Conservation (phyloP, 1,284 basidiomycete species). For the Leccinum angustisporum region DNA sequence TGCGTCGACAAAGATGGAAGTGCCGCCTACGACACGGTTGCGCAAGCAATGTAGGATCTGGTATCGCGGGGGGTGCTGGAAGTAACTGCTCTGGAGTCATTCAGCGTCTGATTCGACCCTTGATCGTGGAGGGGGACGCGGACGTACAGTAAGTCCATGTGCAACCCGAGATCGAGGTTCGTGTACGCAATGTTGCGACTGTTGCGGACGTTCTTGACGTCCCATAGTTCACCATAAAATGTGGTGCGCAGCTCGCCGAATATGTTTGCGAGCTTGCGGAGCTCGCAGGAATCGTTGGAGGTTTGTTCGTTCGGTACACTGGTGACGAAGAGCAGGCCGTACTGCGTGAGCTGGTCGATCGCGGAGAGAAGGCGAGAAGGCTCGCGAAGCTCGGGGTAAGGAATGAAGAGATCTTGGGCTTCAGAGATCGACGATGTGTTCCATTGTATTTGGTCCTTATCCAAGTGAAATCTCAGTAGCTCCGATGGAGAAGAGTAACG, state of each 20-base stretch:
- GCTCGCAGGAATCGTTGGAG: conserved; percentile 59
- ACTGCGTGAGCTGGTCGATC: conserved; percentile 54
- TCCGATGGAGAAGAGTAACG: conserved; percentile 40
- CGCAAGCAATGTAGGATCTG: conserved; percentile 90
- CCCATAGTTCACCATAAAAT: conserved; percentile 91
- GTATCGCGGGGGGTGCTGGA: conserved; percentile 85
- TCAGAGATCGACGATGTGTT: conserved; percentile 36
- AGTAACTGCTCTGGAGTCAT: conserved; percentile 60
- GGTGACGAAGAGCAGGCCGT: conserved; percentile 57
- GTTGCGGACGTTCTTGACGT: conserved; percentile 77
- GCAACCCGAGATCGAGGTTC: conserved; percentile 83
- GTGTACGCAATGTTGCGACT: conserved; percentile 96
- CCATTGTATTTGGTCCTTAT: conserved; percentile 40
- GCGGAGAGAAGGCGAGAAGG: conserved; percentile 48
- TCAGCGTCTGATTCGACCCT: not conserved
- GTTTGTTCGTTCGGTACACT: conserved; percentile 59
- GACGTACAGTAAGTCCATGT: conserved; percentile 89
- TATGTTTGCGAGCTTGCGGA: conserved; percentile 58
- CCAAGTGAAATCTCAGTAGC: conserved; percentile 41
- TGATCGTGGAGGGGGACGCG: not conserved
- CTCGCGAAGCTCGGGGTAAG: conserved; percentile 46
- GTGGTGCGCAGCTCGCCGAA: conserved; percentile 84
- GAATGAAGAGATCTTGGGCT: conserved; percentile 46
- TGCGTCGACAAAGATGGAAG: conserved; percentile 88
- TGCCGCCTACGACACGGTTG: conserved; percentile 83